Conservation (phyloP, 1,284 basidiomycete species). For the Cerioporus squamosus region DNA sequence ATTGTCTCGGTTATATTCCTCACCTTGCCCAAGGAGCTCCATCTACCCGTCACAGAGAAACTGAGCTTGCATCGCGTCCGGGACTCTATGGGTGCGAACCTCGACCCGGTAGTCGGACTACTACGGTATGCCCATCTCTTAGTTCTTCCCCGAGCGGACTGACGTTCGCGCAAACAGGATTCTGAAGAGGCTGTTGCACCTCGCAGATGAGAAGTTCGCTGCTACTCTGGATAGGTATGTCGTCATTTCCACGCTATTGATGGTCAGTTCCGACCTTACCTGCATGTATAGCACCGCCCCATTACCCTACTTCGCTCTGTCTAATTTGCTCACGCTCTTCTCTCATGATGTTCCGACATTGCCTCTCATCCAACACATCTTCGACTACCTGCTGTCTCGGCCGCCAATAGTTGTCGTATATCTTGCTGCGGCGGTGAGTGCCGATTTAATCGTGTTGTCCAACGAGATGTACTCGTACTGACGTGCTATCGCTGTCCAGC, state of each 20-base stretch:
- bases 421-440: conserved; percentile 77
- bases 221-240: conserved; percentile 67
- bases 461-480: neutral
- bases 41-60: conserved; percentile 66
- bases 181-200: conserved; percentile 68
- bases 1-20: conserved; percentile 87
- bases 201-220: conserved; percentile 76
- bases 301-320: conserved; percentile 86
- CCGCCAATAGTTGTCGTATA: conserved; percentile 86
- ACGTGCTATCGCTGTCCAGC: conserved; percentile 40
- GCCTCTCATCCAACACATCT: conserved; percentile 83
- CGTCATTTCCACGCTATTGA: no score
- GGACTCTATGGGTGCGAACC: conserved; percentile 86
- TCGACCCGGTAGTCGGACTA: conserved; percentile 86
- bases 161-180: conserved; percentile 47
- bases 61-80: conserved; percentile 83
- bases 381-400: conserved; percentile 85
- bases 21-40: conserved; percentile 68
- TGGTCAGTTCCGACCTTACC: no score
- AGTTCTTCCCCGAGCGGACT: neutral
- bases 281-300: conserved; percentile 50
- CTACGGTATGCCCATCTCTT: conserved; percentile 55
- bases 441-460: neutral
- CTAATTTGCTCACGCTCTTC: conserved; percentile 89
- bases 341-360: conserved; percentile 90